Evolutionary conservation across 345 rosid genomes (phyloP).

Genomic region (Angophora floribunda): DNA sequence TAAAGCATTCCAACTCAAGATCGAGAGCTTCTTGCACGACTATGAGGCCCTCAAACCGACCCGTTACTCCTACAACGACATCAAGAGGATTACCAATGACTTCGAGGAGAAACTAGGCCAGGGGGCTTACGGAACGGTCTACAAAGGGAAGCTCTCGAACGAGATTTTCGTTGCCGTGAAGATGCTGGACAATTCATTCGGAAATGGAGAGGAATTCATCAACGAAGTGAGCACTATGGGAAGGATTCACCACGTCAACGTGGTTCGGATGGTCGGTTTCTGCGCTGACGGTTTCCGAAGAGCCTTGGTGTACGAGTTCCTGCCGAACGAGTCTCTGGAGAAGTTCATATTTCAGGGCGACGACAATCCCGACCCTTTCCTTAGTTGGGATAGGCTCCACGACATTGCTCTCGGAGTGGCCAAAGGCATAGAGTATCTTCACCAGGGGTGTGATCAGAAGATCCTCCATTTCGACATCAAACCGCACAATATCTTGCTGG

Average conservation of each 20-base stretch:
- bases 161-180: conserved; percentile 17
- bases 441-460: conserved; percentile 15
- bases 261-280: conserved; percentile 10
- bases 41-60: conserved; percentile 12
- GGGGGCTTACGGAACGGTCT: conserved; percentile 15
- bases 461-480: conserved; percentile 25
- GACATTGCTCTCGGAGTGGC: conserved; percentile 13
- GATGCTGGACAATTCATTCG: conserved; percentile 1
- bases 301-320: conserved; percentile 15
- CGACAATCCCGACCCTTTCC: neutral
- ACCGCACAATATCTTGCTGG: conserved; percentile 11
- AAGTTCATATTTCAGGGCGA: neutral
- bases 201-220: conserved; percentile 11
- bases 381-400: conserved; percentile 4
- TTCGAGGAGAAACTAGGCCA: conserved; percentile 10
- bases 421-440: conserved; percentile 16
- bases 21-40: conserved; percentile 7
- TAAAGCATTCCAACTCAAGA: neutral
- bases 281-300: conserved; percentile 8
- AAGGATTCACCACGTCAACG: conserved; percentile 17
- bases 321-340: conserved; percentile 19
- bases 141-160: conserved; percentile 6
- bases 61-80: neutral
- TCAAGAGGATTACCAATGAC: conserved; percentile 1
- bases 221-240: conserved; percentile 17